Base-by-base conservation (phyloP, 1,284 basidiomycete genomes). In the Sutorius eximius region DNA sequence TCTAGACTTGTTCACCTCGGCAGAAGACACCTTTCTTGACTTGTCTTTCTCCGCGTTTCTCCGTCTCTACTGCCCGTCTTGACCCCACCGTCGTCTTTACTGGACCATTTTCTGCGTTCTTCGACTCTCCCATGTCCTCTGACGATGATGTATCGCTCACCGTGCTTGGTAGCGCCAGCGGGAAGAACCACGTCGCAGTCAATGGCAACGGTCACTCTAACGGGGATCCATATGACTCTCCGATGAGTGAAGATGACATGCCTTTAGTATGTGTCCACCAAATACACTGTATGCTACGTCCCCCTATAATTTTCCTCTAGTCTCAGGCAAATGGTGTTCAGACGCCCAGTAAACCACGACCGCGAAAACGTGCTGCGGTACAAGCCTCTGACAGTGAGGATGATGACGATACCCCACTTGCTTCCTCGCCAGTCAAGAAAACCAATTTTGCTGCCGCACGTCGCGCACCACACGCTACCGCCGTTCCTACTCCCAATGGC, bases 361-460 rank as follows among this genome's bases (percentile, higher is more conserved):
- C 76, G 30, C 77, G 60, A 57, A 89, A 89, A 71, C 82, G 85
- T 65, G 86, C 85, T 75, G 81, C 80, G 62, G 67, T 74, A 52
- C 74, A 73, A 18, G 78, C 80, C 15, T 76, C 70, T 56, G 79
- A 82, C 40, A 87, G 83, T 62, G 86, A 87, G n/a, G 86, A 87
- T 62, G 86, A 86, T n/a, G 86, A 88, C 60, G 86, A 89, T 58
- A 75, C 74, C 27, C 87, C 87, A 42, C 79, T 90, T 44, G 86
- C 86, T 46, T 86, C 85, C 38, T 87, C 87, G 29, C 85, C 86
- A 20, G 75, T 73, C 11, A 89, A 87, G 71, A 74, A 73, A 53
- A 57, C 68, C 36, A 72, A 71, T 57, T 72, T 78, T 30, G 70
- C 73, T 49, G 71, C 76, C 11, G 69, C 75, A 18, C 75, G 76